Percentiles rank a stretch among this genome's conserved stretches.
phyloP scores from a whole-genome alignment of 306 rosid species.

The Inga laurina region DNA sequence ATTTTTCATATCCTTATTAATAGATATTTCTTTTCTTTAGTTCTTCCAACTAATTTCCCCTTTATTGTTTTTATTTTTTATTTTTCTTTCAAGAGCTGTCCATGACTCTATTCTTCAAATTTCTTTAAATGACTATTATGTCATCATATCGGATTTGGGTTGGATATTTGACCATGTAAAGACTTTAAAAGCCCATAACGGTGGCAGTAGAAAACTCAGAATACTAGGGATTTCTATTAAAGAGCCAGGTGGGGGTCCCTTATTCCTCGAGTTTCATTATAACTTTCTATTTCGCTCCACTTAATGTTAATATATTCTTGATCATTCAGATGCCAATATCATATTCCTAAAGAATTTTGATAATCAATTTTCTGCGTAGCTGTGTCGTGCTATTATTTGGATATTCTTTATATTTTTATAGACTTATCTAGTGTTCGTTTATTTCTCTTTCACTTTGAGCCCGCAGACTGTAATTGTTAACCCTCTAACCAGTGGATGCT shows the following conservation, averaged over 20 bases:
- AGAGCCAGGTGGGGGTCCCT: too few species aligned
- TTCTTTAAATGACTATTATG: background rate
- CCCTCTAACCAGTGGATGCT: background rate
- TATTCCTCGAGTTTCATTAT: background rate
- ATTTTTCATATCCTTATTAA: too few species aligned
- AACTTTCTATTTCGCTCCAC: background rate
- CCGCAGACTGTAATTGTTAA: background rate
- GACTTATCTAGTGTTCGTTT: too few species aligned
- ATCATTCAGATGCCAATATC: background rate
- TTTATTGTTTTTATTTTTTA: background rate
- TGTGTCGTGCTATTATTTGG: background rate
- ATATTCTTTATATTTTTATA: background rate
- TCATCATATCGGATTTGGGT: background rate
- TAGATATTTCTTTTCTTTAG: too few species aligned
- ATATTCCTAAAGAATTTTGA: background rate
- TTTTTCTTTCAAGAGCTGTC: background rate
- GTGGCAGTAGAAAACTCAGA: background rate
- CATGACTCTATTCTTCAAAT: background rate
- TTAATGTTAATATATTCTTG: background rate
- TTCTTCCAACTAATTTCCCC: too few species aligned
- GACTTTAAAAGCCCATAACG: background rate
- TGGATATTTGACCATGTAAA: background rate
- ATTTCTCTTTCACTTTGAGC: too few species aligned
- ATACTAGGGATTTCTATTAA: background rate
- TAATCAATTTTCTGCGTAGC: background rate